phyloP scores from a whole-genome alignment of 2,329 filamentous ascomycete genomes.

The Trichoderma semiorbis region DNA sequence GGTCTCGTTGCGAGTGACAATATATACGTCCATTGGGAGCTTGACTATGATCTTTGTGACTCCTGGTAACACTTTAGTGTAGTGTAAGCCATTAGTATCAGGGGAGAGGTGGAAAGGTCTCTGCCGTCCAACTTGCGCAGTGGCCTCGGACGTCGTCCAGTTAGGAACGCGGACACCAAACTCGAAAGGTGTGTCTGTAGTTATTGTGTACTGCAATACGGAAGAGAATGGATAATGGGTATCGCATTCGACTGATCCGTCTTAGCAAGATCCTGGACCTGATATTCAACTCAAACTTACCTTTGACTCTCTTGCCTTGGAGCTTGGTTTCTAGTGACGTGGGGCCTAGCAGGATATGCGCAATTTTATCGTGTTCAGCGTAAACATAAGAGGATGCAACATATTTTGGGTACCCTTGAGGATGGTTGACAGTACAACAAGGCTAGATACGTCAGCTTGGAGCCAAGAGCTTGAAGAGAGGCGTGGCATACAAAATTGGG shows the following conservation, averaged over 20 bases:
- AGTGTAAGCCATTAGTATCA: neutral
- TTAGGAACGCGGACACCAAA: neutral
- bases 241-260: neutral
- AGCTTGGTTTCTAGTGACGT: neutral
- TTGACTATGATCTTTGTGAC: neutral
- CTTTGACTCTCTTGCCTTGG: neutral
- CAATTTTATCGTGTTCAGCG: neutral
- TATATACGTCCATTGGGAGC: neutral
- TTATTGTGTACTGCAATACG: neutral
- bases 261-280: too few relatives aligned
- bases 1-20: neutral
- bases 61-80: neutral
- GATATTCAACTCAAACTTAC: neutral
- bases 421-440: neutral
- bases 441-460: neutral
- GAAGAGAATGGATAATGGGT: neutral
- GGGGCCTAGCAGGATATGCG: neutral
- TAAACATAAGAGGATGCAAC: neutral
- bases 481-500: neutral
- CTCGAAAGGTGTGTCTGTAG: neutral
- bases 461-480: neutral
- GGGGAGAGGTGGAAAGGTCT: neutral
- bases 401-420: neutral
- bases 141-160: neutral
- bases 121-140: neutral